Evolutionary conservation across 441 rosid genomes (phyloP).

Genomic region (Hura crepitans): DNA sequence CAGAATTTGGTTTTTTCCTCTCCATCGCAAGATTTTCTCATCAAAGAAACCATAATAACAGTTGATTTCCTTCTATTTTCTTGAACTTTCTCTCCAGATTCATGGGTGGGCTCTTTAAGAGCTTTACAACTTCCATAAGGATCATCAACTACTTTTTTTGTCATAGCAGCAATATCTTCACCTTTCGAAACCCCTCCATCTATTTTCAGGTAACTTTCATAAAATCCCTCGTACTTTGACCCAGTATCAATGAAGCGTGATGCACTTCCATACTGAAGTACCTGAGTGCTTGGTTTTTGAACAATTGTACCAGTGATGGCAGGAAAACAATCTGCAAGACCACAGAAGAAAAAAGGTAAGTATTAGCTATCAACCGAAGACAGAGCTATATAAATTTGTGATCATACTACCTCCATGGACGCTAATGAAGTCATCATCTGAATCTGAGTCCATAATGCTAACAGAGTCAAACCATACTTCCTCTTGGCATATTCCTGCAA

Average conservation of each 20-base stretch:
- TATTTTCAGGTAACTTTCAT: slow-evolving; percentile 51
- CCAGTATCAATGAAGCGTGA: slow-evolving; percentile 34
- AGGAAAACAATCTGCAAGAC: slow-evolving; percentile 48
- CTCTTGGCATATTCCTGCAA: slow-evolving; percentile 62
- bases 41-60: slow-evolving; percentile 59
- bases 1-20: slow-evolving; percentile 41
- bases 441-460: slow-evolving; percentile 74
- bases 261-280: slow-evolving; percentile 47
- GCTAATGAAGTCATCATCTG: slow-evolving; percentile 67
- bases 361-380: background rate
- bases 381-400: slow-evolving; percentile 11
- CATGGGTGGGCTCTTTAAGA: slow-evolving; percentile 32
- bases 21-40: slow-evolving; percentile 58
- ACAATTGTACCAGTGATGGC: slow-evolving; percentile 33
- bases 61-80: slow-evolving; percentile 50
- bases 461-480: slow-evolving; percentile 81
- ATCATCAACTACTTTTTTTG: slow-evolving; percentile 45
- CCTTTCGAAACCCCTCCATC: slow-evolving; percentile 38
- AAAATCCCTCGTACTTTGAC: slow-evolving; percentile 44
- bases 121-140: slow-evolving; percentile 35
- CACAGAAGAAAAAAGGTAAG: background rate
- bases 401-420: slow-evolving; percentile 47
- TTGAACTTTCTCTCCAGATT: slow-evolving; percentile 39
- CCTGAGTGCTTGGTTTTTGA: slow-evolving; percentile 36
- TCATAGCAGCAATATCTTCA: slow-evolving; percentile 20